A percentile compares a stretch with the other conserved stretches of the same genome.
These are phyloP conservation scores for Orbilia blumenaviensis DNA, from an alignment of 2,329 filamentous ascomycete species.

Conservation along the genomic window DNA sequence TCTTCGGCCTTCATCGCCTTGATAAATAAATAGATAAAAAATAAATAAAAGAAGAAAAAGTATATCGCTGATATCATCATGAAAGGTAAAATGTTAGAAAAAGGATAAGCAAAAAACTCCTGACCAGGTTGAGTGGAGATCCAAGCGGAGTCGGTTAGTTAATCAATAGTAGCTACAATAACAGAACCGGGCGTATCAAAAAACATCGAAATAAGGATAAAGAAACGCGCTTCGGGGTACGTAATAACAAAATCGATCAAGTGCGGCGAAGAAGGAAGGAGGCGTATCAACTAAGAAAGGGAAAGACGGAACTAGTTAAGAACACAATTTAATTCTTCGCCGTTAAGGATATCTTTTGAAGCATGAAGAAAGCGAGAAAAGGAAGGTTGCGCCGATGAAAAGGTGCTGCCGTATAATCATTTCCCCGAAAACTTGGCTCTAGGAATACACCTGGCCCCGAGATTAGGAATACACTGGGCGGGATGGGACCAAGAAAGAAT, in stretches of 20 bases:
- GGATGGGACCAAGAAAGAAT: constrained; percentile 2
- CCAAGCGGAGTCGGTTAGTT: neutral
- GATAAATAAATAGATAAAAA: neutral
- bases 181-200: constrained; percentile 1
- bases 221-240: neutral
- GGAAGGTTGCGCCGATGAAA: constrained; percentile 17
- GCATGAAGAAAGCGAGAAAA: constrained; percentile 3
- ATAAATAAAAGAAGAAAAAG: neutral
- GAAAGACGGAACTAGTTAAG: neutral
- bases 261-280: neutral
- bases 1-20: neutral
- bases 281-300: neutral
- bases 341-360: constrained; percentile 18
- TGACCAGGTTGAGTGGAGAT: neutral
- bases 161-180: constrained; percentile 4
- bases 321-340: constrained; percentile 37
- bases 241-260: neutral
- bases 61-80: constrained; percentile 40
- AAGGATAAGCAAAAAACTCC: constrained; percentile 10
- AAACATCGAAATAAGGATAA: constrained; percentile 1
- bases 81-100: neutral
- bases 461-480: constrained; percentile 30
- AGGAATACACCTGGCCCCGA: constrained; percentile 35
- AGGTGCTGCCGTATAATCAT: constrained; percentile 36
- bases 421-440: constrained; percentile 24